These are phyloP conservation scores for Cerrena zonata DNA, from an alignment of 1,284 basidiomycete genomes.

Conservation along the genomic window DNA sequence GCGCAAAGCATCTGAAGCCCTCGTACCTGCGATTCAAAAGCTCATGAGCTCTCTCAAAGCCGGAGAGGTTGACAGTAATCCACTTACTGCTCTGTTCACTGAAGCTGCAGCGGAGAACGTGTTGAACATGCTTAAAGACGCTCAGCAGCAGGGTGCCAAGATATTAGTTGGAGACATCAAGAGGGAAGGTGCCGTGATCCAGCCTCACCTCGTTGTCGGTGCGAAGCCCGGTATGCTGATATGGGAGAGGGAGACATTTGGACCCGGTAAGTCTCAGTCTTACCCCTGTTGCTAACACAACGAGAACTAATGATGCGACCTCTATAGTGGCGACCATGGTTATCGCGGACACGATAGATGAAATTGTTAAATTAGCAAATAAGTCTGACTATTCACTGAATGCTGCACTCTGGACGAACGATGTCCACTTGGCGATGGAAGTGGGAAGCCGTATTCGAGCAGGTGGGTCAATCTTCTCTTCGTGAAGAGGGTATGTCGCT, in stretches of 20 bases:
- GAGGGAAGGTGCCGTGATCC: constrained; percentile 29
- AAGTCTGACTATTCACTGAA: constrained; percentile 49
- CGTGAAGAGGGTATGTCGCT: not conserved
- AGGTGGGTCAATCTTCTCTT: constrained; percentile 26
- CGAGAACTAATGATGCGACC: not conserved
- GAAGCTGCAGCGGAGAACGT: constrained; percentile 2
- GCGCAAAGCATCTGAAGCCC: not conserved
- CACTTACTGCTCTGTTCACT: not conserved
- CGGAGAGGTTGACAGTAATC: not conserved
- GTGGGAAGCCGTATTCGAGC: constrained; percentile 45
- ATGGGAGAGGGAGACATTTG: constrained; percentile 5
- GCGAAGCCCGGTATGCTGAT: constrained; percentile 1
- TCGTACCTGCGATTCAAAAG: not conserved
- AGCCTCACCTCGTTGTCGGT: not conserved
- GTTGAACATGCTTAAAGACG: constrained; percentile 1
- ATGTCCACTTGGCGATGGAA: constrained; percentile 41
- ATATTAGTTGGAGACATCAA: constrained; percentile 7
- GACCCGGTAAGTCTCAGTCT: constrained; percentile 5
- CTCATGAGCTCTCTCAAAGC: not conserved
- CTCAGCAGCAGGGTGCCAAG: not conserved
- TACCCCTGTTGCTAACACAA: not conserved
- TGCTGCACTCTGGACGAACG: constrained; percentile 49
- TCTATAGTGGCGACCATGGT: constrained; percentile 35
- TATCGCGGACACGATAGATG: constrained; percentile 43
- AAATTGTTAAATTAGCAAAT: constrained; percentile 51